phyloP scores from a whole-genome alignment of 2,329 filamentous ascomycete genomes.

The Chrysosporium queenslandicum region DNA sequence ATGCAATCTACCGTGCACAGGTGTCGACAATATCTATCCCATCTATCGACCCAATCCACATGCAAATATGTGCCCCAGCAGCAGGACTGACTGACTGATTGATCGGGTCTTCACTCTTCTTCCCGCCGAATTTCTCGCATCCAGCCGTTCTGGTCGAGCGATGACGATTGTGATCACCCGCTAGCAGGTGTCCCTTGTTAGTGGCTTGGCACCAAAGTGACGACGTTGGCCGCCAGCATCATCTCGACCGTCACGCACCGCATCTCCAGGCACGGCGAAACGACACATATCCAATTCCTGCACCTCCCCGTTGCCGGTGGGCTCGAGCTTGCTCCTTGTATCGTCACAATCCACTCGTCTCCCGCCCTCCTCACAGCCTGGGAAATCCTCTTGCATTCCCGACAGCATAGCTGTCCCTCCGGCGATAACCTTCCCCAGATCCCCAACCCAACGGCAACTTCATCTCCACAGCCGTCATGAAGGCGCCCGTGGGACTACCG shows the following conservation, averaged over 20 bases:
- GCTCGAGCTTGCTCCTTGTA: neutral
- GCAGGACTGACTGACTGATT: neutral
- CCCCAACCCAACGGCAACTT: neutral
- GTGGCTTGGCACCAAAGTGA: slow-evolving; percentile 7
- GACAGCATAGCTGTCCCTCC: slow-evolving; percentile 6
- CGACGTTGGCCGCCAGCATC: slow-evolving; percentile 3
- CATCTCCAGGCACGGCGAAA: neutral
- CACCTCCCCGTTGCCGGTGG: neutral
- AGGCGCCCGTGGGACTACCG: slow-evolving; percentile 9
- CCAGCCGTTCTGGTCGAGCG: neutral
- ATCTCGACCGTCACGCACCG: neutral
- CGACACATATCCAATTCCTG: neutral
- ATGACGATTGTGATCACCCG: neutral
- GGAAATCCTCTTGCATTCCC: neutral
- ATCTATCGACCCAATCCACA: neutral
- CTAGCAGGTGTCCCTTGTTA: neutral
- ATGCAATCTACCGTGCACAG: no score
- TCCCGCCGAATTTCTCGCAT: neutral
- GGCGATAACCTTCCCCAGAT: neutral
- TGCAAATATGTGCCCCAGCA: neutral
- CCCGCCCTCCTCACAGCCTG: neutral
- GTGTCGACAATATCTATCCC: neutral
- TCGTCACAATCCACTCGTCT: neutral
- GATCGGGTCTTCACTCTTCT: neutral
- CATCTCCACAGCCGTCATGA: slow-evolving; percentile 7